These are phyloP conservation scores for Fusarium torulosum DNA, from an alignment of 2,329 filamentous ascomycete species.

Conservation along the genomic window DNA sequence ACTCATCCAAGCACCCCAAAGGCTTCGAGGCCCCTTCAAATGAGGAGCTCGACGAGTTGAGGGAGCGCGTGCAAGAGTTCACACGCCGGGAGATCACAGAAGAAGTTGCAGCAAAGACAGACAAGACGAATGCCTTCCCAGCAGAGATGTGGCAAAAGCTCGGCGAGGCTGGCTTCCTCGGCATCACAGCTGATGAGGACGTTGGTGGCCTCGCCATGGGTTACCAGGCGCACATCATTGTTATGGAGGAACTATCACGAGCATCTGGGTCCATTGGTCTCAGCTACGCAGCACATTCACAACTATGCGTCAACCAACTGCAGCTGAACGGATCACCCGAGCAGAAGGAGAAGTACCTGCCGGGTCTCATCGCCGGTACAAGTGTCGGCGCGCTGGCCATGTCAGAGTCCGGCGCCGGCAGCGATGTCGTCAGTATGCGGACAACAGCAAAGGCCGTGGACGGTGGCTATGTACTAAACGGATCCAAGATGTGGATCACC, in stretches of 20 bases:
- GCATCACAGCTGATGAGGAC: conserved; percentile 92
- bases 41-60: conserved; percentile 82
- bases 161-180: conserved; percentile 90
- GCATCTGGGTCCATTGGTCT: conserved; percentile 87
- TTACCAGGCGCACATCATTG: conserved; percentile 95
- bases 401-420: conserved; percentile 91
- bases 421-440: conserved; percentile 96
- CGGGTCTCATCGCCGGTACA: conserved; percentile 82
- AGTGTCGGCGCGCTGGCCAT: conserved; percentile 91
- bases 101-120: conserved; percentile 84
- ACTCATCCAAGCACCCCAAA: conserved; percentile 71
- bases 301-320: conserved; percentile 96
- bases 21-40: conserved; percentile 77
- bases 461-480: conserved; percentile 87
- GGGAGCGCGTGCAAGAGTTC: conserved; percentile 90
- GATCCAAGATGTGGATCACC: conserved; percentile 99
- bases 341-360: conserved; percentile 86
- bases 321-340: conserved; percentile 85
- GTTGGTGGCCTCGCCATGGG: conserved; percentile 92
- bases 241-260: conserved; percentile 94
- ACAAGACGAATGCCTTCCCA: conserved; percentile 89
- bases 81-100: conserved; percentile 87
- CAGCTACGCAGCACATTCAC: conserved; percentile 95
- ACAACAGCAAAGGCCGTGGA: conserved; percentile 83
- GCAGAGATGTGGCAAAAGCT: conserved; percentile 93